Evolutionary conservation across 768 basidiomycete species (phyloP).

Genomic region (Naematelia aurantialba): DNA sequence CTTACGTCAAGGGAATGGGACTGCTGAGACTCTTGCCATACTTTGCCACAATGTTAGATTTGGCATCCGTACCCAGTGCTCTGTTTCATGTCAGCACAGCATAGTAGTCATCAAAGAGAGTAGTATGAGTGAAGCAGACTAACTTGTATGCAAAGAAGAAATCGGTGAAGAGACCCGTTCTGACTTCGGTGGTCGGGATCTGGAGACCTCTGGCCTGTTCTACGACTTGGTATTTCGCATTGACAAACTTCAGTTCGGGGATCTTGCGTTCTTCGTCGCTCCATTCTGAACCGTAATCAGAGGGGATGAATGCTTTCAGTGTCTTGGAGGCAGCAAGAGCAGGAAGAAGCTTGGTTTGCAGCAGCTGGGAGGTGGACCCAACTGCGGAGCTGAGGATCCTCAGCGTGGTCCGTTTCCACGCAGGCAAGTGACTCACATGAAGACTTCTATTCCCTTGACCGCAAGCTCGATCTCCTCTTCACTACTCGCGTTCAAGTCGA

Average conservation of each 20-base stretch:
- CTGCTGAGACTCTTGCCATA: not conserved
- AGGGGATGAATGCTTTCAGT: not conserved
- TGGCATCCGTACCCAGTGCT: not conserved
- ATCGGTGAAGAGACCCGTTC: not conserved
- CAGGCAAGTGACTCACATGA: not conserved
- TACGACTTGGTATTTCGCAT: not conserved
- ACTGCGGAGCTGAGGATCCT: not conserved
- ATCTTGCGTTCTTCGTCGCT: not conserved
- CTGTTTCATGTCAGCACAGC: not conserved
- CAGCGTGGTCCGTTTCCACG: not conserved
- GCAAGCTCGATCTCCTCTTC: not conserved
- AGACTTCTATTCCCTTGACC: not conserved
- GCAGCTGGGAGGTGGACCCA: not conserved
- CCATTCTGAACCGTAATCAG: slow-evolving; percentile 1
- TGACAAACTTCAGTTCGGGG: not conserved
- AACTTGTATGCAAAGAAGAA: not conserved
- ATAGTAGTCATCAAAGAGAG: not conserved
- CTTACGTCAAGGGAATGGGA: not conserved
- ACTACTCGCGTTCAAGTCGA: not conserved
- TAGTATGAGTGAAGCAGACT: not conserved
- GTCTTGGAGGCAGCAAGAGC: not conserved
- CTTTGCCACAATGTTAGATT: not conserved
- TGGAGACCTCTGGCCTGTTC: not conserved
- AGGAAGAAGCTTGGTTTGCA: not conserved
- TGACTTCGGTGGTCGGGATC: slow-evolving; percentile 1